Evolutionary conservation across 2,329 filamentous ascomycete species (phyloP), one percentile per base, ranked within the genome.

Genomic region (Ilyonectria mors-panacis): DNA sequence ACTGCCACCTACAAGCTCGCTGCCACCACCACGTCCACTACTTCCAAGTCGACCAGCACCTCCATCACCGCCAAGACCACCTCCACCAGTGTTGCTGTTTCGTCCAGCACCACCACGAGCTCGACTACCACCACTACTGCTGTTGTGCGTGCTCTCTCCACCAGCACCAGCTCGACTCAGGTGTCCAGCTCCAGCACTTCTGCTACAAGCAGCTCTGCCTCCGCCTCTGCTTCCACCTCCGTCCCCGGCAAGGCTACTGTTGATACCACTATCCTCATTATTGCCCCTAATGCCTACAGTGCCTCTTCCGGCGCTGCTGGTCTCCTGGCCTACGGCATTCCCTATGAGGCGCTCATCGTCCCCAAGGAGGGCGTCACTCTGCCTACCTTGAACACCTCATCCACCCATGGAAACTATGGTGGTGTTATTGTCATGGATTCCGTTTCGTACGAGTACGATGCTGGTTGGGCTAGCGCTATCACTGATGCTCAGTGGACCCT

Each of bases 301-400:
- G 65, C 56, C 33, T 48, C 17, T 12, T 39, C 56, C 26, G 67
- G 61, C 4, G 44, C 50, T 4, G 54, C 35, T 3, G 69, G 69
- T 58, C 62, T 71, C 13, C 56, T 66, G n/a, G 65, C 47, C 47
- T 71, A 71, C 23, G 69, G 69, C 7, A 71, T 71, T 21, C 67
- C 69, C 12, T 70, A 39, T 19, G 15, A 68, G 42, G 54, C 51
- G 21, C 60, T 71, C 8, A 21, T 70, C 4, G 69, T 71, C 7
- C 61, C 69, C 12, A 42, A 48, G 44, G 48, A 39, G 2, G 69
- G 69, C 6, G 35, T 59, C 6, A 48, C 44, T 1, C 57, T 71
- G n/a, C 69, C 69, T 8, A 59, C 10, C 10, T 47, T 71, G 45
- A 71, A 71, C 59, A 59, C 56, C 2, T 47, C 53, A n/a, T 30